These are phyloP conservation scores for Akanthomyces uredinophilus DNA, from an alignment of 2,329 filamentous ascomycete genomes.

Conservation along the genomic window DNA sequence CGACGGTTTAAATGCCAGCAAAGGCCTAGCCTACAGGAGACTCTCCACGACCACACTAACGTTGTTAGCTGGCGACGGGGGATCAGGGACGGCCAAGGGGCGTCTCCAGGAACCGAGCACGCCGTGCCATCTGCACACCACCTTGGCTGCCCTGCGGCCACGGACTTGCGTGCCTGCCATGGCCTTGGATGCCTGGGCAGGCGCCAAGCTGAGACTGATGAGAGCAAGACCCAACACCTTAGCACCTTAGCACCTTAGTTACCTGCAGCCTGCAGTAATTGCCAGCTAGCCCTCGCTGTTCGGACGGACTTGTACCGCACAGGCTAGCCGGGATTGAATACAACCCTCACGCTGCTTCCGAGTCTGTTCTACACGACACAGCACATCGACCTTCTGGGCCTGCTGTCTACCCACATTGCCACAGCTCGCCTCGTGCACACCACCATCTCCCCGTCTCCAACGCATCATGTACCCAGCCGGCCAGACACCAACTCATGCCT, in stretches of 20 bases:
- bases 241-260: too few relatives aligned
- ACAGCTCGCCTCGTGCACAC: neutral
- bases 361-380: neutral
- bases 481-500: neutral
- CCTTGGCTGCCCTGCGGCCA: too few relatives aligned
- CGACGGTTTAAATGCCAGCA: neutral
- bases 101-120: neutral
- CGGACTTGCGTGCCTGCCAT: too few relatives aligned
- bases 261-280: neutral
- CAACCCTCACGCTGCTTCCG: neutral
- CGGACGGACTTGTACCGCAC: neutral
- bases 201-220: neutral
- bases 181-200: neutral
- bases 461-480: neutral
- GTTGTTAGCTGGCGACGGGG: neutral
- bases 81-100: neutral
- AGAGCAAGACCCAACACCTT: too few relatives aligned
- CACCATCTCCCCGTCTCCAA: neutral
- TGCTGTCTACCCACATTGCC: neutral
- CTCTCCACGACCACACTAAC: neutral
- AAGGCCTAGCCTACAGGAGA: neutral
- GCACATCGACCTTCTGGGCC: neutral
- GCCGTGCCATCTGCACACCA: neutral
- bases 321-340: neutral
- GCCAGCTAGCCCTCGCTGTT: neutral